Evolutionary conservation across 148 eudicot genomes (phyloP), one percentile per base, ranked within the genome.

Genomic region (Cornus suecica): DNA sequence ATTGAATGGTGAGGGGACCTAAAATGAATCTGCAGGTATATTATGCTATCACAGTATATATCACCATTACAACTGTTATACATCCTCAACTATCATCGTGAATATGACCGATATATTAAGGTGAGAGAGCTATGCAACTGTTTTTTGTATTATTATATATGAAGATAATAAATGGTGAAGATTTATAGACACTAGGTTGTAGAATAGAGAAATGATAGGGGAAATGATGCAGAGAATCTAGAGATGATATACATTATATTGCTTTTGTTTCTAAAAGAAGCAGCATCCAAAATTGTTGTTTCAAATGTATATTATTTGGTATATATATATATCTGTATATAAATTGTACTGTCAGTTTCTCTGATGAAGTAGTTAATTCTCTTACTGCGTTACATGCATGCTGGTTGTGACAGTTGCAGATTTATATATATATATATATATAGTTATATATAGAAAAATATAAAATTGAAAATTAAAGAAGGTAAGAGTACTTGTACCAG

Each of bases 51-150:
- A n/a, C n/a, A n/a, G n/a, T n/a, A n/a, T n/a, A n/a, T 25, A 70
- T 70, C 73, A 48, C 34, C 73, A 11, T 70, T 58, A 70, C 73
- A 27, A 51, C 73, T 27, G 13, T 22, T 18, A 5, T 37, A 37
- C 8, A 70, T 45, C 61, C 62, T 8, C 24, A 48, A 58, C 25
- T 51, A 27, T 70, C 73, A 28, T 26, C 60, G 15, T 69, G 31
- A n/a, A n/a, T n/a, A 25, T 27, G 32, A 27, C 32, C 6, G 16
- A 26, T 65, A 65, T 14, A 48, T 48, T 8, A 8, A 0, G 15
- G 52, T 9, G 52, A 45, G 52, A 45, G 52, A 45, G 52, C 8
- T 0, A 48, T 16, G 13, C 54, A 1, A 48, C 18, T 48, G 54
- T 48, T 48, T 16, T 1, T 13, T 48, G 7, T 16, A 48, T 11